These are phyloP conservation scores for Phaeomoniella chlamydospora DNA, from an alignment of 2,329 filamentous ascomycete genomes.

Conservation along the genomic window DNA sequence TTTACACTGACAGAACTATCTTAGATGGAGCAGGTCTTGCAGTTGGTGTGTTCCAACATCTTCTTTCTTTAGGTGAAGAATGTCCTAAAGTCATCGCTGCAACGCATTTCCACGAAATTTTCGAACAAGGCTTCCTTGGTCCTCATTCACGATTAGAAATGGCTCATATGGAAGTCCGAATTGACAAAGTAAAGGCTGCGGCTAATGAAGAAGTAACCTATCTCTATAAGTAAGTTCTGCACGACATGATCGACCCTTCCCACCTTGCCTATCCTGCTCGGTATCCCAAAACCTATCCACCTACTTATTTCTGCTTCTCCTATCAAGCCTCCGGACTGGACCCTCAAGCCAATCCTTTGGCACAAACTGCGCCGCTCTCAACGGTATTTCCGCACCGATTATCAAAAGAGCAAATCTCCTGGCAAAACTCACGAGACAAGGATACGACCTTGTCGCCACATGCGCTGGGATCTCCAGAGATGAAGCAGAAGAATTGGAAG, in stretches of 20 bases:
- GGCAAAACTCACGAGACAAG: conserved; percentile 49
- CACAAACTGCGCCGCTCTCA: conserved; percentile 69
- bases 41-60: conserved; percentile 44
- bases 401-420: conserved; percentile 65
- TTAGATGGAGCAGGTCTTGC: conserved; percentile 50
- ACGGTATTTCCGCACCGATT: conserved; percentile 60
- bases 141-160: conserved; percentile 32
- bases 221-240: conserved; percentile 57
- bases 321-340: conserved; percentile 36
- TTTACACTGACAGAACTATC: conserved; percentile 1
- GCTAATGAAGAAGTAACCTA: conserved; percentile 40
- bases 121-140: conserved; percentile 38
- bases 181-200: conserved; percentile 19
- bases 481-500: conserved; percentile 52
- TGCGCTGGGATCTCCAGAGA: conserved; percentile 52
- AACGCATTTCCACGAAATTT: conserved; percentile 47
- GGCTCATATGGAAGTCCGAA: conserved; percentile 42
- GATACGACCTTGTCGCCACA: conserved; percentile 56
- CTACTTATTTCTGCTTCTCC: conserved; percentile 5
- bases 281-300: conserved; percentile 3
- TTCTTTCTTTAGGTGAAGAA: conserved; percentile 28
- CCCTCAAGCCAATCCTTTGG: conserved; percentile 73
- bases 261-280: no score
- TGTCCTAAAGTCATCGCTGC: conserved; percentile 46
- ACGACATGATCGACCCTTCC: no score